Conservation (phyloP, 352 stramenopile species). For the Phytophthora melonis region DNA sequence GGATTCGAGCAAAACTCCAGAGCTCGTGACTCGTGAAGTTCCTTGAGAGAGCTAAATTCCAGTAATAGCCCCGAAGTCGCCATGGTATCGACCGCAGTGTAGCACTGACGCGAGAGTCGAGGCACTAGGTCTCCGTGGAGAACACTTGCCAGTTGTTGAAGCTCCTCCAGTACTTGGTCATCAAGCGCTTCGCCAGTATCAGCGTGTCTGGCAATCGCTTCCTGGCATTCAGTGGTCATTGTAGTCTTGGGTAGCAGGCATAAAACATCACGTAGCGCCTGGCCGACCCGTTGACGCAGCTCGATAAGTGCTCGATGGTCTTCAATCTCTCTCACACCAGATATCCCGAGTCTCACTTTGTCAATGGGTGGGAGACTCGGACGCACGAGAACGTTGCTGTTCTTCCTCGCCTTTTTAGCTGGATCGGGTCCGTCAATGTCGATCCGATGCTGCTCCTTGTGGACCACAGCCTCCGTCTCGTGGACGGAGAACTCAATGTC, state of each 20-base stretch:
- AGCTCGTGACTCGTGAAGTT: neutral
- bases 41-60: neutral
- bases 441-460: neutral
- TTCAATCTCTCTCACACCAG: neutral
- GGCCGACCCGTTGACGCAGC: neutral
- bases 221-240: neutral
- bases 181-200: neutral
- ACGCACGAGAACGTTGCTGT: neutral
- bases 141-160: neutral
- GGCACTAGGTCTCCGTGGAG: neutral
- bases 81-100: neutral
- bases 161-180: neutral
- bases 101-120: neutral
- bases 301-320: neutral
- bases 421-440: neutral
- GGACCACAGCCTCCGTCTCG: neutral
- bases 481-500: neutral
- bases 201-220: neutral
- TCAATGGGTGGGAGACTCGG: neutral
- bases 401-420: neutral
- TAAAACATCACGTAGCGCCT: neutral
- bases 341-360: neutral
- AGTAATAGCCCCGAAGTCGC: neutral
- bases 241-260: neutral
- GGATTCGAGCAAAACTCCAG: constrained; percentile 1